Percentiles rank a stretch among this genome's conserved stretches.
These are phyloP conservation scores for Trichophyton rubrum DNA, from an alignment of 2,329 filamentous ascomycete species.

Conservation along the genomic window DNA sequence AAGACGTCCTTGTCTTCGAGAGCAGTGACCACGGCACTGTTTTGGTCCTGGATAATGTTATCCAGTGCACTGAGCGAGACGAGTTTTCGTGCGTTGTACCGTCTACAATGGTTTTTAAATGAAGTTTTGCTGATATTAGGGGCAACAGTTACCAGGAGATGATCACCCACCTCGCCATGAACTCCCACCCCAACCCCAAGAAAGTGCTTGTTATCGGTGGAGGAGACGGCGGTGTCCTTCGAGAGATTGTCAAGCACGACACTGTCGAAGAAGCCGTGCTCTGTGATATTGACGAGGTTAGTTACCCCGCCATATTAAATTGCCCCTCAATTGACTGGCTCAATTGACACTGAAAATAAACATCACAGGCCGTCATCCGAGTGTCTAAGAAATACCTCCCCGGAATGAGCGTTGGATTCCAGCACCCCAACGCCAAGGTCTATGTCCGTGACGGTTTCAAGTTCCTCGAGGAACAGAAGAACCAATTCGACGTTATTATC, in stretches of 20 bases:
- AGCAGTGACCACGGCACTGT: conserved; percentile 94
- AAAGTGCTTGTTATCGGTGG: conserved; percentile 97
- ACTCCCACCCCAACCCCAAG: conserved; percentile 96
- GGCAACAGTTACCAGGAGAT: conserved; percentile 78
- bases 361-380: conserved; percentile 69
- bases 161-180: conserved; percentile 98
- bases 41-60: conserved; percentile 95
- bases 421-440: conserved; percentile 84
- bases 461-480: conserved; percentile 93
- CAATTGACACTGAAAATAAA: not conserved
- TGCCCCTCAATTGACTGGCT: not conserved
- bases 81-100: conserved; percentile 63
- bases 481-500: conserved; percentile 98
- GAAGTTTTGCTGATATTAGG: not conserved
- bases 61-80: conserved; percentile 96
- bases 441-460: conserved; percentile 98
- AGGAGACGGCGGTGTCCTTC: conserved; percentile 91
- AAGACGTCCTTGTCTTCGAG: conserved; percentile 98
- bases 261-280: conserved; percentile 90
- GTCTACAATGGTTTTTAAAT: not conserved
- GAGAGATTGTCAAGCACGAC: conserved; percentile 98
- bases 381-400: conserved; percentile 97
- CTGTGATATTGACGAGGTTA: conserved; percentile 92
- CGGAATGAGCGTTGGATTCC: conserved; percentile 82
- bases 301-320: conserved; percentile 1